Evolutionary conservation across 1,139 yeast genomes (phyloP).

Genomic region (Suhomyces bribrorum): DNA sequence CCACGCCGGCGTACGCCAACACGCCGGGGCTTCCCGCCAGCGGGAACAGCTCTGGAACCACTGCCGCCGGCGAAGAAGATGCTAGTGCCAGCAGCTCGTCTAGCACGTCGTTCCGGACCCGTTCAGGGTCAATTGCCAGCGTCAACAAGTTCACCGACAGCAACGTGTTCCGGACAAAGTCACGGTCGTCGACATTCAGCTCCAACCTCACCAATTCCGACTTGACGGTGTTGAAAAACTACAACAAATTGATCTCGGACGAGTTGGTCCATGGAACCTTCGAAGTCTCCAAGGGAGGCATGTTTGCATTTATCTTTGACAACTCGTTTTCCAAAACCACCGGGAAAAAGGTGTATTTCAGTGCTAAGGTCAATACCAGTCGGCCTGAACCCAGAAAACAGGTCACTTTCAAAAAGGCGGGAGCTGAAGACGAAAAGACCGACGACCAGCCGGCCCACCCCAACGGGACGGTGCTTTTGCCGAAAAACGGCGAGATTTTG

Average conservation of each 20-base stretch:
- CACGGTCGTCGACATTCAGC: conserved; percentile 37
- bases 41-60: too few species aligned
- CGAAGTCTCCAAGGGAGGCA: conserved; percentile 57
- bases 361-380: conserved; percentile 42
- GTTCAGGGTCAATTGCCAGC: conserved; percentile 40
- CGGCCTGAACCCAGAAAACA: conserved; percentile 7
- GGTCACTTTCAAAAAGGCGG: conserved; percentile 4
- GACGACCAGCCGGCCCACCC: neutral
- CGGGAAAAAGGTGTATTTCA: conserved; percentile 77
- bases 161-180: conserved; percentile 33
- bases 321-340: conserved; percentile 87
- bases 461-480: conserved; percentile 27
- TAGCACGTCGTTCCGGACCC: conserved; percentile 12
- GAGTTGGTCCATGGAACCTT: conserved; percentile 65
- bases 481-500: conserved; percentile 60
- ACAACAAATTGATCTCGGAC: conserved; percentile 48
- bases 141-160: conserved; percentile 40
- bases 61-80: conserved; percentile 3
- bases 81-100: conserved; percentile 7
- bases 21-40: conserved; percentile 1
- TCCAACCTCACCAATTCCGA: conserved; percentile 40
- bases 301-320: conserved; percentile 87
- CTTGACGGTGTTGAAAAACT: conserved; percentile 40
- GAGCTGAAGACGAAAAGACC: neutral
- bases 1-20: conserved; percentile 7